phyloP scores from a whole-genome alignment of 75 land plant species.

The Gnetum montanum region DNA sequence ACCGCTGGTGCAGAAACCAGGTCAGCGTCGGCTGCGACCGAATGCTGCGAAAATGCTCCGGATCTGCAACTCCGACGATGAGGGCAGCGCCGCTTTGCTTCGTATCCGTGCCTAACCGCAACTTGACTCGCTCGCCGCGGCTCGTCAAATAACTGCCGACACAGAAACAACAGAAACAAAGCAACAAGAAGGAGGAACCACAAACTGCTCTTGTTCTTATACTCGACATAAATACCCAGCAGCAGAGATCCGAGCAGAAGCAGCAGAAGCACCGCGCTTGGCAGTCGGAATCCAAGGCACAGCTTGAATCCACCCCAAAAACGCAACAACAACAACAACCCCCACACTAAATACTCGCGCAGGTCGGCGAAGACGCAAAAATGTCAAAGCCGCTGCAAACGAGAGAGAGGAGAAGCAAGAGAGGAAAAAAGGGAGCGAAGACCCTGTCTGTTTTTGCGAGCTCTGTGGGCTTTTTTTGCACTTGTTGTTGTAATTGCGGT shows the following conservation, averaged over 20 bases:
- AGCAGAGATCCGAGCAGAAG: background rate
- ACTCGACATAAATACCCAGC: slow-evolving; percentile 10
- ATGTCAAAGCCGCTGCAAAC: background rate
- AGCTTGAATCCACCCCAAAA: background rate
- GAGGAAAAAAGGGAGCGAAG: too few relatives aligned
- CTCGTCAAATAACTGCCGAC: too few relatives aligned
- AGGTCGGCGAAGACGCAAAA: background rate
- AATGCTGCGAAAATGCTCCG: background rate
- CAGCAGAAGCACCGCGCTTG: background rate
- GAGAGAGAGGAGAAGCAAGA: background rate
- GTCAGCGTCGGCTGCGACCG: background rate
- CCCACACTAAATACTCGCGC: background rate
- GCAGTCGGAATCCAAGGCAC: background rate
- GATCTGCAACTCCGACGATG: background rate
- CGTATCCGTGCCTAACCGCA: too few relatives aligned
- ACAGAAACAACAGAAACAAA: slow-evolving; percentile 3
- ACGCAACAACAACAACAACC: background rate
- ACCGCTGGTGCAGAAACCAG: too few relatives aligned
- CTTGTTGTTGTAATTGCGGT: too few relatives aligned
- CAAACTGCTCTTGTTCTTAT: too few relatives aligned
- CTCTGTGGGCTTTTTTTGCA: too few relatives aligned
- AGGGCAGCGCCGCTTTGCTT: background rate
- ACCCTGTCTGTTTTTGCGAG: too few relatives aligned
- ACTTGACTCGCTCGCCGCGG: too few relatives aligned
- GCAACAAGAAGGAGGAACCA: background rate